A percentile compares a stretch with the other conserved stretches of the same genome.
These are phyloP conservation scores for Aspergillus melleus DNA, from an alignment of 2,329 filamentous ascomycete species.

Conservation along the genomic window DNA sequence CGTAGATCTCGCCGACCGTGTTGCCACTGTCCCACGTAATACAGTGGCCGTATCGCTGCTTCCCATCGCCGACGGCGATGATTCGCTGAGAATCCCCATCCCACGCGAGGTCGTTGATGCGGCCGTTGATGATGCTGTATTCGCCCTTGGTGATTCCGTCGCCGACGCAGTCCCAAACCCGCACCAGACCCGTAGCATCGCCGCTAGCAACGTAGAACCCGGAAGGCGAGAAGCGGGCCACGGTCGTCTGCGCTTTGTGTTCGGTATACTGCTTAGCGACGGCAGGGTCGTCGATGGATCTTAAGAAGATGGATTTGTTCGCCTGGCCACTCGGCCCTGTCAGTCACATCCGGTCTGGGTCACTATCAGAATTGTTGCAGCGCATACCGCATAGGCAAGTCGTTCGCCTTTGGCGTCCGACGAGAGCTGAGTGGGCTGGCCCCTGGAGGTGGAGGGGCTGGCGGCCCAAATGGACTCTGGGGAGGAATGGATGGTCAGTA, in stretches of 20 bases:
- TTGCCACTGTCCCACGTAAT: conserved; percentile 96
- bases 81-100: conserved; percentile 95
- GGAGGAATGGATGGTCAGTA: conserved; percentile 8
- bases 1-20: conserved; percentile 88
- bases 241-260: conserved; percentile 84
- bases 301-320: conserved; percentile 94
- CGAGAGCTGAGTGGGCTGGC: conserved; percentile 85
- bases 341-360: background rate
- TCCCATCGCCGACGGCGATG: conserved; percentile 93
- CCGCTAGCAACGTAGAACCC: conserved; percentile 95
- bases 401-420: conserved; percentile 85
- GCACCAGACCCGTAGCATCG: conserved; percentile 78
- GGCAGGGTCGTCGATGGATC: conserved; percentile 87
- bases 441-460: conserved; percentile 77
- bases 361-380: background rate
- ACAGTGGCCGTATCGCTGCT: conserved; percentile 89
- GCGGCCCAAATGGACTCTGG: conserved; percentile 77
- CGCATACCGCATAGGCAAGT: conserved; percentile 83
- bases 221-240: conserved; percentile 90
- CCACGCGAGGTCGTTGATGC: conserved; percentile 96
- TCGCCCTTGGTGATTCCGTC: conserved; percentile 90
- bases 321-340: conserved; percentile 56
- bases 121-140: conserved; percentile 89
- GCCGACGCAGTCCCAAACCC: conserved; percentile 86
- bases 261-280: conserved; percentile 86